Conservation (phyloP, 257 asterid genomes). For the Plectranthus barbatus region DNA sequence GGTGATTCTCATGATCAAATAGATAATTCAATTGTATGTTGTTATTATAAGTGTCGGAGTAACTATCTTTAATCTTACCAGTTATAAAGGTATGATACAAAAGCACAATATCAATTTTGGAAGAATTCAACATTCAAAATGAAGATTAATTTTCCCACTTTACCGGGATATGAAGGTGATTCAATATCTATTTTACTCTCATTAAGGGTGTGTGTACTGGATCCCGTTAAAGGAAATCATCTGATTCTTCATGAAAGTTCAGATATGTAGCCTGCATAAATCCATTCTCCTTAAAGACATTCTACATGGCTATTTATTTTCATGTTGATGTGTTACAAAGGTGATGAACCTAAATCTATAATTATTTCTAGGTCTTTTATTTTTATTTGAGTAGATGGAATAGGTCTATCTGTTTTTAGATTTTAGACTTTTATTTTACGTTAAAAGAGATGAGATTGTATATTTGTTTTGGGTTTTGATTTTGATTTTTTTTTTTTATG, state of each 20-base stretch:
- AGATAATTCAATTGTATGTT: slow-evolving; percentile 29
- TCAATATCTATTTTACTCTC: slow-evolving; percentile 8
- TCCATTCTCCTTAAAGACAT: not conserved
- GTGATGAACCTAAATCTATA: no score
- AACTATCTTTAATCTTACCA: slow-evolving; percentile 3
- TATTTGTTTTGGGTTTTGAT: no score
- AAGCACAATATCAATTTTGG: slow-evolving; percentile 62
- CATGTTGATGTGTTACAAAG: slow-evolving; percentile 15
- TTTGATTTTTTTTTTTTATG: no score
- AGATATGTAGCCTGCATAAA: not conserved
- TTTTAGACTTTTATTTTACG: no score
- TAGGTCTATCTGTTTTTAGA: no score
- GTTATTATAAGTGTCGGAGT: slow-evolving; percentile 5
- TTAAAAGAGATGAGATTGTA: no score
- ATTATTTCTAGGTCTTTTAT: no score
- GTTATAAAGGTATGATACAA: slow-evolving; percentile 58
- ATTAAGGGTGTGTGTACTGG: not conserved
- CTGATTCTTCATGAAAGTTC: not conserved
- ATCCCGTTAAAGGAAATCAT: slow-evolving; percentile 5
- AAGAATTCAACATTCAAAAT: slow-evolving; percentile 90
- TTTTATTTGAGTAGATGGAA: no score
- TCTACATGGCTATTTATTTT: not conserved
- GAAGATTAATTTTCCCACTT: slow-evolving; percentile 97
- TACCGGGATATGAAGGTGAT: slow-evolving; percentile 87
- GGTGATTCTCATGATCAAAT: slow-evolving; percentile 82